Percentiles rank a stretch among this genome's conserved stretches.
phyloP scores from a whole-genome alignment of 2,329 filamentous ascomycete genomes.

The Cadophora luteo-olivacea region DNA sequence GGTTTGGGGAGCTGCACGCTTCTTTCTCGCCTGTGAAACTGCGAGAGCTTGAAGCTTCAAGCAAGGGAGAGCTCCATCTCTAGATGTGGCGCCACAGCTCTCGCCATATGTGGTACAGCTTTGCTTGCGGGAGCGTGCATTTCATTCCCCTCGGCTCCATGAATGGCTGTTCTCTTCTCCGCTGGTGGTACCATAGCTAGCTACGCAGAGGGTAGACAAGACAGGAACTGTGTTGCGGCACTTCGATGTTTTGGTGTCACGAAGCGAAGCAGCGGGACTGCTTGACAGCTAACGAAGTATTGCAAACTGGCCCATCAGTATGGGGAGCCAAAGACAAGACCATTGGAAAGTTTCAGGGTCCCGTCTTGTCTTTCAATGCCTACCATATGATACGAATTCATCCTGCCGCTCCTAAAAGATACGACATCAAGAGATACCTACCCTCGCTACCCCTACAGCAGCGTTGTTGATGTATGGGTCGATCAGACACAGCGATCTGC shows the following conservation, averaged over 20 bases:
- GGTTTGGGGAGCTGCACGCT: not conserved
- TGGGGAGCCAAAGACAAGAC: not conserved
- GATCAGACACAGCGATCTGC: slow-evolving; percentile 13
- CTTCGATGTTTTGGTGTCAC: not conserved
- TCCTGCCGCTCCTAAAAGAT: not conserved
- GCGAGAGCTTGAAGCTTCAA: not conserved
- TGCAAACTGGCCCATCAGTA: not conserved
- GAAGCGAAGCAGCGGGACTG: not conserved
- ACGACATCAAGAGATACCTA: not conserved
- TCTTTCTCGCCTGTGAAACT: not conserved
- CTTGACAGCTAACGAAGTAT: not conserved
- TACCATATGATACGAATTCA: not conserved
- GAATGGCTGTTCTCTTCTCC: not conserved
- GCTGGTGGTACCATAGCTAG: not conserved
- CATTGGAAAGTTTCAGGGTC: slow-evolving; percentile 12
- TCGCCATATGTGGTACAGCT: not conserved
- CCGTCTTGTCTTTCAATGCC: not conserved
- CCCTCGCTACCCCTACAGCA: not conserved
- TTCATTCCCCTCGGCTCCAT: not conserved
- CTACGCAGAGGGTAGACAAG: not conserved
- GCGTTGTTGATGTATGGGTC: not conserved
- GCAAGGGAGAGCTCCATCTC: not conserved
- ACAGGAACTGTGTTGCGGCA: not conserved
- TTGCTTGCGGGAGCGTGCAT: not conserved
- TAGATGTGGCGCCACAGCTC: not conserved